Conservation (phyloP, 345 rosid species). For the Dipteronia dyeriana region DNA sequence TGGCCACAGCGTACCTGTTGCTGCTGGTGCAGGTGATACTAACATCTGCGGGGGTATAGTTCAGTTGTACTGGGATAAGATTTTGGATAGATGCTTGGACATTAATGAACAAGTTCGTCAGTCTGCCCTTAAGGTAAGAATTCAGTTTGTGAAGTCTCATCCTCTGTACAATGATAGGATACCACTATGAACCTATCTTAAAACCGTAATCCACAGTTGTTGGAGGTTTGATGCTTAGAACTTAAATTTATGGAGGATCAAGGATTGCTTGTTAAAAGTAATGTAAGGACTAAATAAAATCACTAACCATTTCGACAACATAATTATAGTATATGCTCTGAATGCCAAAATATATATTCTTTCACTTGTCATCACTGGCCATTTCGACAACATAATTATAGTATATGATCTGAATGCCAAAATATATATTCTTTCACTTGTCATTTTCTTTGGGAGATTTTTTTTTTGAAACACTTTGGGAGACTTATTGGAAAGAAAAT, state of each 20-base stretch:
- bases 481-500: not conserved
- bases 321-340: not conserved
- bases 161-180: not conserved
- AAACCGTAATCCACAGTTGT: not conserved
- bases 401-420: not conserved
- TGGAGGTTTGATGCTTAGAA: not conserved
- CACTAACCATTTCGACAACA: not conserved
- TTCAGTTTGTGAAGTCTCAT: conserved; percentile 8
- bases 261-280: not conserved
- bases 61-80: conserved; percentile 92
- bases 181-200: not conserved
- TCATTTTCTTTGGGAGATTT: not conserved
- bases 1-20: conserved; percentile 80
- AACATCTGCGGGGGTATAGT: conserved; percentile 99
- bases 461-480: not conserved
- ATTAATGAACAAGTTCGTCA: conserved; percentile 85
- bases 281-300: not conserved
- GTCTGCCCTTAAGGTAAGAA: conserved; percentile 81
- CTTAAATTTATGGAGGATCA: not conserved
- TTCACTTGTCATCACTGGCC: not conserved
- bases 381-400: not conserved
- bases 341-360: not conserved
- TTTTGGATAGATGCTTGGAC: conserved; percentile 88
- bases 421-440: not conserved
- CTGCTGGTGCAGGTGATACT: conserved; percentile 99